A percentile compares a stretch with the other conserved stretches of the same genome.
Evolutionary conservation across 805 yeast genomes (phyloP).

Genomic region (Tetrapisispora nanseiensis): DNA sequence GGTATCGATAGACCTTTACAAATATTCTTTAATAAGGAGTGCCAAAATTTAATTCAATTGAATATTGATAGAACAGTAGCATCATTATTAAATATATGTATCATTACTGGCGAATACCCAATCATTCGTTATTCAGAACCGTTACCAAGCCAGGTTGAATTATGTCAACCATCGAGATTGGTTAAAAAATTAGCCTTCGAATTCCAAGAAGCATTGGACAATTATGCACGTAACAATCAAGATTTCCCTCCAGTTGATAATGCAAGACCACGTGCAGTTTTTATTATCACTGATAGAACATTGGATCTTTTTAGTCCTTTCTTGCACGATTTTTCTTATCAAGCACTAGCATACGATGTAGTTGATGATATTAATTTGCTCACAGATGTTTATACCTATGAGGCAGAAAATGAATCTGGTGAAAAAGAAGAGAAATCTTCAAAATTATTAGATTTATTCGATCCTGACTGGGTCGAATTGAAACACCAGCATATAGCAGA

Average conservation of each 20-base stretch:
- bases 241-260: conserved; percentile 51
- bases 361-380: conserved; percentile 35
- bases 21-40: conserved; percentile 56
- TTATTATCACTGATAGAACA: conserved; percentile 74
- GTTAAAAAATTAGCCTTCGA: conserved; percentile 63
- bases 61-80: conserved; percentile 53
- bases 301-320: conserved; percentile 77
- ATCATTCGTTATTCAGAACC: conserved; percentile 59
- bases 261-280: conserved; percentile 55
- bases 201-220: conserved; percentile 63
- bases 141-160: conserved; percentile 38
- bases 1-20: conserved; percentile 55
- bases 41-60: conserved; percentile 48
- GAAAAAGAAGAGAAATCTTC: conserved; percentile 36
- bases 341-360: conserved; percentile 83
- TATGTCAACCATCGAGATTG: conserved; percentile 46
- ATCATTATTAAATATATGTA: conserved; percentile 61
- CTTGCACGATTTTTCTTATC: conserved; percentile 82
- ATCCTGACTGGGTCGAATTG: conserved; percentile 61
- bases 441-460: conserved; percentile 43
- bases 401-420: conserved; percentile 46
- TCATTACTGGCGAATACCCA: conserved; percentile 81
- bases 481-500: conserved; percentile 70
- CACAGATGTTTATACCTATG: conserved; percentile 42
- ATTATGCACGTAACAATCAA: conserved; percentile 58